These are phyloP conservation scores for Cladobotryum protrusum DNA, from an alignment of 2,329 filamentous ascomycete genomes.

Conservation along the genomic window DNA sequence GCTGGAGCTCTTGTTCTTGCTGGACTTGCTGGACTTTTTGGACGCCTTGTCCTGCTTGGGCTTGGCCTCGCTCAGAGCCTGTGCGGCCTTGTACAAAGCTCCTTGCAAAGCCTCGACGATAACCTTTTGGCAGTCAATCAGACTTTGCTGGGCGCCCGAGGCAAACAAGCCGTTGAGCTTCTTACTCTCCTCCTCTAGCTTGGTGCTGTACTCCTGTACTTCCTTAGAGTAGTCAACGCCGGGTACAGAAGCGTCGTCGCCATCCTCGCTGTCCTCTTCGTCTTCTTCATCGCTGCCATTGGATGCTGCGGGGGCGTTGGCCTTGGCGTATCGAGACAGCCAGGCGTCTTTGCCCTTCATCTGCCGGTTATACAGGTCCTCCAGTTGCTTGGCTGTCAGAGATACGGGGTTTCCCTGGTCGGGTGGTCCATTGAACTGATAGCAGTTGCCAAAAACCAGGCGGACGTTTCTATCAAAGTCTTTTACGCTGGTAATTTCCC, in stretches of 20 bases:
- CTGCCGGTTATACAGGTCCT: constrained; percentile 67
- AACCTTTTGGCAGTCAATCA: constrained; percentile 52
- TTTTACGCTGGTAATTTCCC: constrained; percentile 73
- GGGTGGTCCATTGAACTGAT: constrained; percentile 69
- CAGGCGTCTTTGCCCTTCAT: constrained; percentile 77
- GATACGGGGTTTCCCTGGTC: constrained; percentile 63
- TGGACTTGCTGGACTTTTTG: constrained; percentile 48
- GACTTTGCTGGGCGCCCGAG: constrained; percentile 44
- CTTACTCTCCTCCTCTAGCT: constrained; percentile 49
- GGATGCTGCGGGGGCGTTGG: constrained; percentile 47
- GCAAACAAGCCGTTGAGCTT: constrained; percentile 49
- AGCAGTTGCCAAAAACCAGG: constrained; percentile 84
- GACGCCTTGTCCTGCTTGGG: constrained; percentile 52
- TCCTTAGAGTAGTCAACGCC: constrained; percentile 35
- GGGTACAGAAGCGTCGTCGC: constrained; percentile 31
- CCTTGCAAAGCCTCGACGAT: constrained; percentile 62
- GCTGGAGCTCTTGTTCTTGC: constrained; percentile 45
- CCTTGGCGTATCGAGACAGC: constrained; percentile 65
- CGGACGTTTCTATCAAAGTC: constrained; percentile 81
- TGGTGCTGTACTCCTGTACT: constrained; percentile 46
- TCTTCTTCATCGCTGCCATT: constrained; percentile 67
- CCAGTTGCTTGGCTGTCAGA: constrained; percentile 62
- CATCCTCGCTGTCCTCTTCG: constrained; percentile 63
- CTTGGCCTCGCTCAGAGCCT: constrained; percentile 47
- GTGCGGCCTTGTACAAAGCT: constrained; percentile 68